Evolutionary conservation across 139 green algal species (phyloP).

Genomic region (Pseudopediastrum boryanum): DNA sequence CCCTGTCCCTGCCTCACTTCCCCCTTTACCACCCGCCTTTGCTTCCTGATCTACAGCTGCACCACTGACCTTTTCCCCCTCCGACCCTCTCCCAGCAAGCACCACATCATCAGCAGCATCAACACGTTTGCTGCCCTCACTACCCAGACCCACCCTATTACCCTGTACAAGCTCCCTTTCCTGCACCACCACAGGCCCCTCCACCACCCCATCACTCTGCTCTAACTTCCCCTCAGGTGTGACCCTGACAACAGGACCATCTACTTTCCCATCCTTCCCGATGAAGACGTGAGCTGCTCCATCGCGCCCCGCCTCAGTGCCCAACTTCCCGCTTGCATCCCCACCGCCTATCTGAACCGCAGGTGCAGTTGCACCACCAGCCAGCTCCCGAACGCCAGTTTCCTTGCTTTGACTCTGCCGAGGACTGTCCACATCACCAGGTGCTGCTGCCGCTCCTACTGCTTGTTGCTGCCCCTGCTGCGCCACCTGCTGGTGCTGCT

Average conservation of each 20-base stretch:
- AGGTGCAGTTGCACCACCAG: not conserved
- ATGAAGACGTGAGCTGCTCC: not conserved
- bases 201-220: not conserved
- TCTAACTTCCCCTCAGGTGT: not conserved
- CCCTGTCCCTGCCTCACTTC: no score
- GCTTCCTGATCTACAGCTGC: no score
- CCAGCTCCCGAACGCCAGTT: no score
- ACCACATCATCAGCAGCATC: no score
- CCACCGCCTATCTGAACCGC: not conserved
- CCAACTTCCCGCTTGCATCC: not conserved
- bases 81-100: no score
- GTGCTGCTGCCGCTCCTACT: conserved; percentile 7
- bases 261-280: not conserved
- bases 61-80: no score
- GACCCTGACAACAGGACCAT: conserved; percentile 1
- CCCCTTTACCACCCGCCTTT: no score
- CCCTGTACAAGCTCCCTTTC: no score
- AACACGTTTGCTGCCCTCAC: no score
- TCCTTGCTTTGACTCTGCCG: no score
- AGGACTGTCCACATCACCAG: not conserved
- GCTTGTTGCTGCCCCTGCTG: not conserved
- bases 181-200: not conserved
- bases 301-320: no score
- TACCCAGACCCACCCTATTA: no score
- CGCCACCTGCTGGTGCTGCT: conserved; percentile 16